Conservation (phyloP, 306 rosid species). For the Gynostemma pentaphyllum region DNA sequence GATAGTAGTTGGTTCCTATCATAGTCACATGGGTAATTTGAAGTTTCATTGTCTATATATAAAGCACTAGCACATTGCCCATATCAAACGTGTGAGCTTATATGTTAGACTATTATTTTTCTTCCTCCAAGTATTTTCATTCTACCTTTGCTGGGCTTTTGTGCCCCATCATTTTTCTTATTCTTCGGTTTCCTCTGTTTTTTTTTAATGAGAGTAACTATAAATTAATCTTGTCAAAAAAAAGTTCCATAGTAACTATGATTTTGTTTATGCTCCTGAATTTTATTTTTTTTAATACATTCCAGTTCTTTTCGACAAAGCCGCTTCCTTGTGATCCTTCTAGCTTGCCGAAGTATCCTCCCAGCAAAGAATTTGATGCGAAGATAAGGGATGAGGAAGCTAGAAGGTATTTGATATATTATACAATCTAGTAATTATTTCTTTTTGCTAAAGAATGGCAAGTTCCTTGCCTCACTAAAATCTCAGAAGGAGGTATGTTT, state of each 20-base stretch:
- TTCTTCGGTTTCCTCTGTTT: neutral
- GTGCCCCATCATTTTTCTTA: neutral
- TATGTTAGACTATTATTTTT: neutral
- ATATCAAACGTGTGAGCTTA: neutral
- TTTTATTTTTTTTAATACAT: slow-evolving; percentile 15
- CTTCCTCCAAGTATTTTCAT: neutral
- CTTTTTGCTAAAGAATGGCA: neutral
- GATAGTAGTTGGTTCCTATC: too few relatives aligned
- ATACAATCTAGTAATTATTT: neutral
- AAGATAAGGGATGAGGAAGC: slow-evolving; percentile 95
- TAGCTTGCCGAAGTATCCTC: slow-evolving; percentile 95
- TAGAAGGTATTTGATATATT: slow-evolving; percentile 47
- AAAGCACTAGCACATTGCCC: too few relatives aligned
- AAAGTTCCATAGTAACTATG: neutral
- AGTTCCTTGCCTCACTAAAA: slow-evolving; percentile 5
- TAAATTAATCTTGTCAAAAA: too few relatives aligned
- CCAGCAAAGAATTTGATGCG: slow-evolving; percentile 98
- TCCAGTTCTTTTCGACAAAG: slow-evolving; percentile 70
- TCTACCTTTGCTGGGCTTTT: neutral
- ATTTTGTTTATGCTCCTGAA: neutral
- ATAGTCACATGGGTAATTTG: neutral
- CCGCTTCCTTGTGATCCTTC: slow-evolving; percentile 97
- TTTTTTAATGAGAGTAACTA: too few relatives aligned
- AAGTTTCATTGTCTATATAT: neutral
- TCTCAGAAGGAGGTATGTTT: neutral